Evolutionary conservation across 768 basidiomycete genomes (phyloP), one percentile per base, ranked within the genome.

Genomic region (Tephrocybe sp.): DNA sequence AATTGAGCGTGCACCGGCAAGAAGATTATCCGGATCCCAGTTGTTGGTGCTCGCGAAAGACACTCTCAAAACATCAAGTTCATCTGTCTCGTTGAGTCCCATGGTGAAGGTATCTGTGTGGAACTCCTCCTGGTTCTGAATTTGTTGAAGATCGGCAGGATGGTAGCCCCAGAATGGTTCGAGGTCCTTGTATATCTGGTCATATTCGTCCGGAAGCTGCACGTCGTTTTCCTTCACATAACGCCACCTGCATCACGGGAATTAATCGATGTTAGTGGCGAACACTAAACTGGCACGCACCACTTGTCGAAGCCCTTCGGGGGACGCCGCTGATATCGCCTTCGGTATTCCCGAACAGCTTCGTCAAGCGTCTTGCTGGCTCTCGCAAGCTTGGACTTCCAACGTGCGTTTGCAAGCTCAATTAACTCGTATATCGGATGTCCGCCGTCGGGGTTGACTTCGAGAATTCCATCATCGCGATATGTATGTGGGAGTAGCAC

Each of bases 241-340:
- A 7, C 62, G 55, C 77, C 78, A 79, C 74, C 75, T 70, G 29
- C 19, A 27, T 25, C 25, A 19, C 6, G 27, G 23, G 11, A 40
- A 24, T 23, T 41, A 21, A 33, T 34, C 27, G 16, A 38, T 19
- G 16, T 11, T 22, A 22, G 21, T 18, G 21, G 19, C 6, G n/a
- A 33, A 40, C 21, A 12, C 10, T 34, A 34, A 11, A 9, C n/a
- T 41, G 79, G 34, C 22, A 68, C 70, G 70, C 70, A 93, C 92
- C 93, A 95, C 25, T 77, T 70, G 61, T 92, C 91, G 54, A 97
- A 97, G 0, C 94, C 94, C 44, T 77, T 79, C 0, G 94, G 93
- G 4, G 94, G 94, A 41, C 80, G 69, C 36, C 88, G 77, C n/a
- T 70, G 73, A 67, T 93, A 94, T 49, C 91, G 73, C 49, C 77